These are phyloP conservation scores for Metarhizium guizhouense DNA, from an alignment of 2,329 filamentous ascomycete species.

Conservation along the genomic window DNA sequence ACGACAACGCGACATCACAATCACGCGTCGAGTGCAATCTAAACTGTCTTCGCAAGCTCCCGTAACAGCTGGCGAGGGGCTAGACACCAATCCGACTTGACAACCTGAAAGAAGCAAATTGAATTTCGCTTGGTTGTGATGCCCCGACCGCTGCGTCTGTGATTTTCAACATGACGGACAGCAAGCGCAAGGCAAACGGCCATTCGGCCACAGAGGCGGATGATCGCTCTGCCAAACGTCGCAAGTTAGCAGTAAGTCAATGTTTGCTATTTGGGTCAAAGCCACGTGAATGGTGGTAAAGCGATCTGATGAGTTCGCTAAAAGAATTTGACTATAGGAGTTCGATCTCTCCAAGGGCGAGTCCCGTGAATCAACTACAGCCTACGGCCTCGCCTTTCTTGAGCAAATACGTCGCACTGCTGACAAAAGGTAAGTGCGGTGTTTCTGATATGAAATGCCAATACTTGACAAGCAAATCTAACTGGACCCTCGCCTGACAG, in stretches of 20 bases:
- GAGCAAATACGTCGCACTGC: constrained; percentile 66
- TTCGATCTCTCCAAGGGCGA: constrained; percentile 49
- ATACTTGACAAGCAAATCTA: neutral
- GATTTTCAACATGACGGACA: constrained; percentile 36
- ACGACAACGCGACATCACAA: constrained; percentile 9
- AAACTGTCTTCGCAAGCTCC: neutral
- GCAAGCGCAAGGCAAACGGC: constrained; percentile 47
- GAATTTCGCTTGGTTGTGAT: constrained; percentile 14
- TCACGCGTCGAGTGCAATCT: constrained; percentile 13
- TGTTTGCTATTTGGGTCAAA: neutral
- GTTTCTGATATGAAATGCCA: constrained; percentile 32
- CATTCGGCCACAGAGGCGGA: constrained; percentile 34
- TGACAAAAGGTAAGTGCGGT: constrained; percentile 66
- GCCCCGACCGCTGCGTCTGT: constrained; percentile 16
- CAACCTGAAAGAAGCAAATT: constrained; percentile 8
- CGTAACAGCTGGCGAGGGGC: neutral
- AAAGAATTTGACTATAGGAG: constrained; percentile 15
- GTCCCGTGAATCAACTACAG: constrained; percentile 58
- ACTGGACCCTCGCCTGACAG: constrained; percentile 25
- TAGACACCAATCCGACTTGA: neutral
- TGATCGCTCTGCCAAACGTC: constrained; percentile 47
- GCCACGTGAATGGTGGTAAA: neutral
- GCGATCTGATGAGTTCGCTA: neutral
- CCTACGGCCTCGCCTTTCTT: constrained; percentile 64
- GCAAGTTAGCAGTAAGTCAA: constrained; percentile 39